Evolutionary conservation across 2,329 filamentous ascomycete species (phyloP).

Genomic region (Cercospora berteroae): DNA sequence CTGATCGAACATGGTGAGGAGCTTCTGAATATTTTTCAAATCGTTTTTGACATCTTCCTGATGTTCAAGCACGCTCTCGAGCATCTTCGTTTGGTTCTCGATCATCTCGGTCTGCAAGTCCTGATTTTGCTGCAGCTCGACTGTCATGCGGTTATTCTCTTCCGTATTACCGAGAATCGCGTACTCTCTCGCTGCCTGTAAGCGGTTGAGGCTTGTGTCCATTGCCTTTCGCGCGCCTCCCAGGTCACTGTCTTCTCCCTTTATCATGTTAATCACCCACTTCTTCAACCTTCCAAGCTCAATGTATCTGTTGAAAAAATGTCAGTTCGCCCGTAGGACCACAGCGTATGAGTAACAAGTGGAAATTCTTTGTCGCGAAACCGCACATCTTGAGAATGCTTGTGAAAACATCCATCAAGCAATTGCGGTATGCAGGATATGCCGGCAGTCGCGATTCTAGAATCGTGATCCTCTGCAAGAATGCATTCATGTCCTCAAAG

Average conservation of each 20-base stretch:
- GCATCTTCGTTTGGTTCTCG: constrained; percentile 11
- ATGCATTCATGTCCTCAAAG: constrained; percentile 12
- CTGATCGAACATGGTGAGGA: constrained; percentile 9
- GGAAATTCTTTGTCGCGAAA: constrained; percentile 2
- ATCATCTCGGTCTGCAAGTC: constrained; percentile 10
- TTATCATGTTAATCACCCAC: constrained; percentile 11
- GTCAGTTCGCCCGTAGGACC: neutral
- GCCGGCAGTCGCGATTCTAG: constrained; percentile 2
- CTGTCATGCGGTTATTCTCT: constrained; percentile 7
- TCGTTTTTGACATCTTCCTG: constrained; percentile 8
- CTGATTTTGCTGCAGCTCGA: constrained; percentile 13
- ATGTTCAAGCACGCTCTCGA: constrained; percentile 4
- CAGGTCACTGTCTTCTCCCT: constrained; percentile 9
- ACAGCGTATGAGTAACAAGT: neutral
- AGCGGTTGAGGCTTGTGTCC: constrained; percentile 4
- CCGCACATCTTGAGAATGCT: constrained; percentile 9
- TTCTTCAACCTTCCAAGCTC: constrained; percentile 8
- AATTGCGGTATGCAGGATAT: constrained; percentile 12
- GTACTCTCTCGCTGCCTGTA: constrained; percentile 6
- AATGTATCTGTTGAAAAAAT: neutral
- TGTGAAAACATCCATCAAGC: constrained; percentile 11
- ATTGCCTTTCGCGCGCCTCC: constrained; percentile 8
- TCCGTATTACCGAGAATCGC: constrained; percentile 10
- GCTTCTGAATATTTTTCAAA: constrained; percentile 12
- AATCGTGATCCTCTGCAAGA: constrained; percentile 11